A percentile compares a stretch with the other conserved stretches of the same genome.
These are phyloP conservation scores for Globisporangium uncinulatum DNA, from an alignment of 352 stramenopile genomes.

Conservation along the genomic window DNA sequence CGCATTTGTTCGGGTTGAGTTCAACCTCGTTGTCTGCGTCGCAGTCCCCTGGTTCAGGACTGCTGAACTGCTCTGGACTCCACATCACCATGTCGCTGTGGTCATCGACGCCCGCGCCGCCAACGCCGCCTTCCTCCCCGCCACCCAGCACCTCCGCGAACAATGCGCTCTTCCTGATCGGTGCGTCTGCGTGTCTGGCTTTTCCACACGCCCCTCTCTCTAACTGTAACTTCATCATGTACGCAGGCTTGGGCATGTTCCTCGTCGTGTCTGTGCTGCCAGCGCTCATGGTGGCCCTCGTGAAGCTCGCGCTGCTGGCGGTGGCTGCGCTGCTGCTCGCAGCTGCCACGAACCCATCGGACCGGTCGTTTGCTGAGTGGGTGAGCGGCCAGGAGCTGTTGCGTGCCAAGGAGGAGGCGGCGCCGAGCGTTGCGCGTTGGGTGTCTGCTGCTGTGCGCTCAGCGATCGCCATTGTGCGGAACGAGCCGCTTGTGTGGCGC, in stretches of 20 bases:
- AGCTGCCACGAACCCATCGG: constrained; percentile 53
- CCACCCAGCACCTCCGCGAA: constrained; percentile 36
- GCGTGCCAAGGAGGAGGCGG: constrained; percentile 26
- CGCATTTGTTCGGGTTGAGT: too few species aligned
- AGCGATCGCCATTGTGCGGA: constrained; percentile 52
- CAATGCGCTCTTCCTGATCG: constrained; percentile 67
- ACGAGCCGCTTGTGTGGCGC: constrained; percentile 58
- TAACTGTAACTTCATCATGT: not conserved
- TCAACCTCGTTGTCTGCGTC: too few species aligned
- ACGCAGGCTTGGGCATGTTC: constrained; percentile 62
- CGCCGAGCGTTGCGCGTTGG: constrained; percentile 48
- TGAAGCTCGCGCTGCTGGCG: constrained; percentile 34
- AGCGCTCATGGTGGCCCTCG: constrained; percentile 38
- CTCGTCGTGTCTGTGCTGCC: constrained; percentile 57
- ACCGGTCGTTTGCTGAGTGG: constrained; percentile 70
- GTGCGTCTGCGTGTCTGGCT: constrained; percentile 20
- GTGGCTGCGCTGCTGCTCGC: constrained; percentile 19
- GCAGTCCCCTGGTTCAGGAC: too few species aligned
- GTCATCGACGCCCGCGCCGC: constrained; percentile 2
- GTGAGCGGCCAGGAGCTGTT: constrained; percentile 55
- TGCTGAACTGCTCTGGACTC: not conserved
- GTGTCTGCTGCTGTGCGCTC: constrained; percentile 68
- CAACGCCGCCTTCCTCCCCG: constrained; percentile 8
- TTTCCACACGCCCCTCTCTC: not conserved
- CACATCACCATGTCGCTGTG: constrained; percentile 1